Conservation (phyloP, 441 rosid species). For the Euphorbia schlechtendalii region DNA sequence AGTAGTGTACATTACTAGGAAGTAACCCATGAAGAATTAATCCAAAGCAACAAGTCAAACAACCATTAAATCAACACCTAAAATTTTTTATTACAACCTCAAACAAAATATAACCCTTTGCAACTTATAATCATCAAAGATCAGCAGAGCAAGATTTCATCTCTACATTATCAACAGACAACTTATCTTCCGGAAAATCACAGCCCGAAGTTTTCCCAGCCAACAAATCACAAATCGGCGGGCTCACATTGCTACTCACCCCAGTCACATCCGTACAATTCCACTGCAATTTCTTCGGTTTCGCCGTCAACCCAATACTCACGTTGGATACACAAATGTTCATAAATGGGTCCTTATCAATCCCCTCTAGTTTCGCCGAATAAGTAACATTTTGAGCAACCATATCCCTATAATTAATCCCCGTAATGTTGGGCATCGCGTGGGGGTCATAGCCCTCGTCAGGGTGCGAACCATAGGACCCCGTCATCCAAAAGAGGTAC, state of each 20-base stretch:
- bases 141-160: not conserved
- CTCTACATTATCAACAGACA: not conserved
- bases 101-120: not conserved
- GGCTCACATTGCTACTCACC: not conserved
- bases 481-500: not conserved
- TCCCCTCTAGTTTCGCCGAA: not conserved
- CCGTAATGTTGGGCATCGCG: not conserved
- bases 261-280: not conserved
- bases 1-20: no score
- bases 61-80: no score
- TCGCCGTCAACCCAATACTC: not conserved
- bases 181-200: not conserved
- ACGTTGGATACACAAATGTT: not conserved
- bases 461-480: not conserved
- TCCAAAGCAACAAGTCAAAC: no score
- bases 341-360: not conserved
- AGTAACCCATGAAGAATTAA: no score
- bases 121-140: not conserved
- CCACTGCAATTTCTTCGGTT: not conserved
- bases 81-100: not conserved
- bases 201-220: not conserved
- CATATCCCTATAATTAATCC: not conserved
- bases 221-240: not conserved
- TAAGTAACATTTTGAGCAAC: not conserved
- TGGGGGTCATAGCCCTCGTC: not conserved